These are phyloP conservation scores for Termitomyces sp. DNA, from an alignment of 768 basidiomycete genomes.

Conservation along the genomic window DNA sequence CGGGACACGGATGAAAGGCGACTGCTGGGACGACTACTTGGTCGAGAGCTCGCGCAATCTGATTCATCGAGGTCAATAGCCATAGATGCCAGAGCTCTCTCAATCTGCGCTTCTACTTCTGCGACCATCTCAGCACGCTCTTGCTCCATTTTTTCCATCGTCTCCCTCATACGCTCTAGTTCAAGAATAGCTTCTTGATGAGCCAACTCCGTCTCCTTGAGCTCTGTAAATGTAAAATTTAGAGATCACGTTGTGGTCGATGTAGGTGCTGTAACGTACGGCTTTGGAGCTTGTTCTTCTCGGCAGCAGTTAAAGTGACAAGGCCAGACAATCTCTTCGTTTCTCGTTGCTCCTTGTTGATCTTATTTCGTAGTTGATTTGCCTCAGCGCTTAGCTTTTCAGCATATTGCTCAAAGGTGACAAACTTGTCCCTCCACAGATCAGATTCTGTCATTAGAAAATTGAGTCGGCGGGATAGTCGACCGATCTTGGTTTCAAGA, in stretches of 20 bases:
- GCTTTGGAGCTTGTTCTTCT: constrained; percentile 71
- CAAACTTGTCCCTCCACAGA: constrained; percentile 90
- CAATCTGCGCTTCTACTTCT: constrained; percentile 91
- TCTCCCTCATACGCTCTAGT: constrained; percentile 74
- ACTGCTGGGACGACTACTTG: constrained; percentile 64
- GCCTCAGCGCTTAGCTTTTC: constrained; percentile 87
- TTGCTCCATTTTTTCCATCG: constrained; percentile 84
- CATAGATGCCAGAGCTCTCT: constrained; percentile 81
- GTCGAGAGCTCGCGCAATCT: constrained; percentile 67
- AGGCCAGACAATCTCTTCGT: constrained; percentile 79
- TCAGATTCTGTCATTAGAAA: constrained; percentile 91
- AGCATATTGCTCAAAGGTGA: constrained; percentile 90
- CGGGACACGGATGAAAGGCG: constrained; percentile 57
- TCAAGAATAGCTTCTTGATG: constrained; percentile 79
- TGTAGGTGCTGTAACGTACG: constrained; percentile 44
- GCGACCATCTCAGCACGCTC: constrained; percentile 87
- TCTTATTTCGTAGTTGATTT: constrained; percentile 76
- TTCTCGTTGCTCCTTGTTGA: constrained; percentile 88
- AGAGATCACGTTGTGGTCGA: constrained; percentile 2
- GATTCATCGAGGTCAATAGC: constrained; percentile 75
- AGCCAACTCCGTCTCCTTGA: constrained; percentile 75
- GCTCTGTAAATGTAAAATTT: constrained; percentile 39
- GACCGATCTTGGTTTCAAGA: constrained; percentile 89
- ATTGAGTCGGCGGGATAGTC: constrained; percentile 77
- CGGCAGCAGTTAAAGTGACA: constrained; percentile 68